These are phyloP conservation scores for Pestalotiopsis sp. DNA, from an alignment of 2,329 filamentous ascomycete species.

Conservation along the genomic window DNA sequence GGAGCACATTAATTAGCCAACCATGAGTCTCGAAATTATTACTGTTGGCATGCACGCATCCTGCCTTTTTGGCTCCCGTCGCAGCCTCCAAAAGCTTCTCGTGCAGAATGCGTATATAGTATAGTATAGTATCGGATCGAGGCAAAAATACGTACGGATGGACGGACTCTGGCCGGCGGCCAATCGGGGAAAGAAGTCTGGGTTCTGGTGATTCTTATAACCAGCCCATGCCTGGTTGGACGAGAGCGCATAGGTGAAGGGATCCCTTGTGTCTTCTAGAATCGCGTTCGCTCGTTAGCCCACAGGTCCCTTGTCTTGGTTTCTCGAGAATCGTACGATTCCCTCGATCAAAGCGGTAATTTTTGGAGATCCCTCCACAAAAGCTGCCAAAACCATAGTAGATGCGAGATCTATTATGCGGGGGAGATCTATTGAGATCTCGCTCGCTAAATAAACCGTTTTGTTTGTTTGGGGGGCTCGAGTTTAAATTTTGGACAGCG, in stretches of 20 bases:
- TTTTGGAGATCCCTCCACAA: conserved; percentile 8
- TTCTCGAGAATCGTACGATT: conserved; percentile 9
- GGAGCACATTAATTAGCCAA: background rate
- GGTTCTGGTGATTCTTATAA: conserved; percentile 66
- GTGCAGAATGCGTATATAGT: background rate
- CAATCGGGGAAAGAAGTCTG: conserved; percentile 70
- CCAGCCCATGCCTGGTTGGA: conserved; percentile 73
- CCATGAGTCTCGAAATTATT: background rate
- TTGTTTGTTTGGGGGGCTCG: background rate
- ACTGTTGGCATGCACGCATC: conserved; percentile 5
- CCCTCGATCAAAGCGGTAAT: conserved; percentile 1
- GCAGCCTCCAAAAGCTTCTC: background rate
- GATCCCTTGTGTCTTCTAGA: conserved; percentile 46
- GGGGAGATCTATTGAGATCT: conserved; percentile 3
- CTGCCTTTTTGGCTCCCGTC: background rate
- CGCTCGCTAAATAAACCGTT: background rate
- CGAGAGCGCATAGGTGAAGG: conserved; percentile 64
- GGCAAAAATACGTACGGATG: conserved; percentile 50
- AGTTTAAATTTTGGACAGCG: background rate
- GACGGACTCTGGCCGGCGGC: conserved; percentile 68
- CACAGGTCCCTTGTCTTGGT: background rate
- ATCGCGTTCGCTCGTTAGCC: background rate
- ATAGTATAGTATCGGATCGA: background rate
- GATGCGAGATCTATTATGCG: conserved; percentile 2
- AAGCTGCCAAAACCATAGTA: background rate